Evolutionary conservation across 108 stramenopile species (phyloP), one percentile per base, ranked within the genome.

Genomic region (Skeletonema tropicum): DNA sequence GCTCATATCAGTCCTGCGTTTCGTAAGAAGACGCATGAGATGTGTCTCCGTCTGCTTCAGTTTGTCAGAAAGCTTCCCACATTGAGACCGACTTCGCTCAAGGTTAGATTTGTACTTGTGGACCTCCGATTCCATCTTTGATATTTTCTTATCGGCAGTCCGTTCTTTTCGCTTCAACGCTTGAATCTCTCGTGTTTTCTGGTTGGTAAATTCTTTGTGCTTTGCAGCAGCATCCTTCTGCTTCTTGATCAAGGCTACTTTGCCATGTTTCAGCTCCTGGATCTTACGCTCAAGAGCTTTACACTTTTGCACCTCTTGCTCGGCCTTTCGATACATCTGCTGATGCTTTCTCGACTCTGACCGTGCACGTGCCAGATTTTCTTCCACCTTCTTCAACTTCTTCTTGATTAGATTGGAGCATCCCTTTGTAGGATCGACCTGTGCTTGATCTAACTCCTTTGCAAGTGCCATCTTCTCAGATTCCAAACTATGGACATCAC

Each of bases 11-110:
- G 79, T 71, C 57, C 88, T 88, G 48, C 92, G 79, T 67, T 87
- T 80, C 1, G 91, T 68, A 11, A 93, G 75, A n/a, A 96, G 81
- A 60, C 85, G 78, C 85, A 90, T 87, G 62, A 96, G 74, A 73
- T 92, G 92, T 25, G 76, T 29, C 59, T 93, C 91, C 1, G 94
- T 96, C 69, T 92, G 83, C 66, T 96, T 91, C 55, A 96, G 74
- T 73, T 96, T 96, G 21, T 82, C 82, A 6, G 87, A 79, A 10
- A 93, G 77, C 57, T 93, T 92, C 9, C 80, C 66, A 39, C 81
- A 83, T 57, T 89, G 89, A 12, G 71, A 52, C 64, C 85, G 89
- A 17, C 91, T 76, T 19, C 89, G 84, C 26, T 92, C 89, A 21
- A 93, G 82, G 26, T 88, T 89, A 13, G 52, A 77, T 60, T 87